A percentile compares a stretch with the other conserved stretches of the same genome.
Conservation (phyloP, 2,329 filamentous ascomycete genomes). For the Diaporthe ampelina region DNA sequence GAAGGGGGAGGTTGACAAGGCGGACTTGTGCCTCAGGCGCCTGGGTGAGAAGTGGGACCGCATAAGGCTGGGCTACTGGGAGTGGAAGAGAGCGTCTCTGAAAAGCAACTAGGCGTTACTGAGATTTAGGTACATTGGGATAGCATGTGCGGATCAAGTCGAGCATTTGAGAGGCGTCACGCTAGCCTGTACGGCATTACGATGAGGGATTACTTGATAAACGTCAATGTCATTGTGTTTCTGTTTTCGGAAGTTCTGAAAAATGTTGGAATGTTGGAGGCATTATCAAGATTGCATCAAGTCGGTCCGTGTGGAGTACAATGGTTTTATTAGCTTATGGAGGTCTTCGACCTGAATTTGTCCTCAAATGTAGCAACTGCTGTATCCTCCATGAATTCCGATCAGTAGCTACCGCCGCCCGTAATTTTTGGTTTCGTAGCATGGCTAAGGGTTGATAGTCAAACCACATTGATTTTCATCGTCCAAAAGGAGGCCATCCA, state of each 20-base stretch:
- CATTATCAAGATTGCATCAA: background rate
- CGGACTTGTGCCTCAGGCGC: slow-evolving; percentile 78
- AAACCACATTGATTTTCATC: background rate
- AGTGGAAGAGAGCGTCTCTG: slow-evolving; percentile 74
- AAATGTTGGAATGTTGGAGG: background rate
- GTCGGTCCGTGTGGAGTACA: background rate
- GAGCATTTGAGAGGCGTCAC: slow-evolving; percentile 6
- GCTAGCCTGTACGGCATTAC: background rate
- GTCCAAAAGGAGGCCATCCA: background rate
- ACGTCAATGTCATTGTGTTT: too few species aligned
- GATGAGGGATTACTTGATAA: background rate
- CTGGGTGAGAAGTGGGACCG: slow-evolving; percentile 91
- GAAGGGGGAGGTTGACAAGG: slow-evolving; percentile 70
- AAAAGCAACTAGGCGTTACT: slow-evolving; percentile 36
- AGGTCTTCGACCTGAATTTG: background rate
- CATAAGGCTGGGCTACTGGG: slow-evolving; percentile 93
- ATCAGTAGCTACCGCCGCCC: background rate
- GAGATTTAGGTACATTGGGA: background rate
- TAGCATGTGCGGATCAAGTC: background rate
- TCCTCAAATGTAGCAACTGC: background rate
- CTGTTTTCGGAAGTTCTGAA: background rate
- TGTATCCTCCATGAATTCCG: background rate
- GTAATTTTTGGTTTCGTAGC: background rate
- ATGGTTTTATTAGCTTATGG: background rate
- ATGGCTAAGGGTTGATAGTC: background rate